Base-by-base conservation (phyloP, 1,284 basidiomycete species). In the Boletus subluridellus region DNA sequence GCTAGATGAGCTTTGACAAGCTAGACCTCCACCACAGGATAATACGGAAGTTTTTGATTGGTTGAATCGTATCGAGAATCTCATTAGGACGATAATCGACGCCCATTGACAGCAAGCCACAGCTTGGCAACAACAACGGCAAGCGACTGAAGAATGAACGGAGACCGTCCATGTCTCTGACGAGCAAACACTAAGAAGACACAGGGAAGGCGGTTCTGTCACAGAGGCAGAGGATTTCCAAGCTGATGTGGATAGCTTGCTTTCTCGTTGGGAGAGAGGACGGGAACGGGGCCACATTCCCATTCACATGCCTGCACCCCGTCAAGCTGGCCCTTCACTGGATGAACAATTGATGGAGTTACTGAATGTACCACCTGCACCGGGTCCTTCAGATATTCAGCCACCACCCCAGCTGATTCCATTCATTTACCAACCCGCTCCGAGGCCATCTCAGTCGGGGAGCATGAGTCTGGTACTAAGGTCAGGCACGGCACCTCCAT, bases 311-410 rank as follows among this genome's bases (percentile, higher is more conserved):
- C 82, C 82, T 9, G 68, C 73, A 1, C 77, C 80, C 5, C 65
- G 70, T 15, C 76, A 71, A 21, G 58, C 77, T 14, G 81, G 79
- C 10, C 79, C 76, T 4, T 80, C 84, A 0, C 74, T 87, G 42
- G 80, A 81, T 12, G 80, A 86, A 55, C 79, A 83, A 57, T 68
- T 89, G 9, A 80, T 84, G 53, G 82, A 85, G n/a, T 77, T 88
- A 21, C 63, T 87, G 38, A 76, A 78, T 34, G 70, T 81, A 15
- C 75, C 75, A 11, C 71, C 76, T 12, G 72, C 73, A 34, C 65
- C 77, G 0, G 72, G 77, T 14, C 73, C 75, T 15, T 70, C 74
- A n/a, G 73, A 73, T 8, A 75, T 81, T 14, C 79, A 82, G 54
- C 73, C 73, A 0, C 83, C 85, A 11, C 86, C 86, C 0, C 71